Conservation (phyloP, 1,284 basidiomycete genomes). For the Flammula alnicola region DNA sequence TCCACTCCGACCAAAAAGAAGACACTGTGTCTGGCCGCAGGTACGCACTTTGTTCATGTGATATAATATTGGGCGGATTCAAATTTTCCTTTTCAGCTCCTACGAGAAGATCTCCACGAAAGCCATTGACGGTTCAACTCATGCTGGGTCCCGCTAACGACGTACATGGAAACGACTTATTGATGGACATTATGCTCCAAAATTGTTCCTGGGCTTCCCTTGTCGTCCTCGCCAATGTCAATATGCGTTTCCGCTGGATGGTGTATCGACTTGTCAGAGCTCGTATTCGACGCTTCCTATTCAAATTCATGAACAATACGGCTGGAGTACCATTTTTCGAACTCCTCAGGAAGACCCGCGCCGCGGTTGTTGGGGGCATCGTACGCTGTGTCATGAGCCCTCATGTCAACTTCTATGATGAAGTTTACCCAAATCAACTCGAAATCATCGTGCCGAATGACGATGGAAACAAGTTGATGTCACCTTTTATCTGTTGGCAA, state of each 20-base stretch:
- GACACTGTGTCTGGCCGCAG: no score
- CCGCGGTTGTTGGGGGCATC: neutral
- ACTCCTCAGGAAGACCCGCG: neutral
- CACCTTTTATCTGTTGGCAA: neutral
- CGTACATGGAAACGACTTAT: no score
- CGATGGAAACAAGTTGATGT: neutral
- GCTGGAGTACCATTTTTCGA: neutral
- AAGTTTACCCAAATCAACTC: neutral
- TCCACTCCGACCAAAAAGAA: no score
- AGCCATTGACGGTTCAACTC: no score
- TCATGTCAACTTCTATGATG: neutral
- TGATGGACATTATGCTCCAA: no score
- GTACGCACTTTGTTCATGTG: no score
- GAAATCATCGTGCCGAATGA: neutral
- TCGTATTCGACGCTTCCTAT: neutral
- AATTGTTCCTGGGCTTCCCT: neutral
- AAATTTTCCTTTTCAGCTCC: no score
- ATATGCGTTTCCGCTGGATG: neutral
- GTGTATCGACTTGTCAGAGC: neutral
- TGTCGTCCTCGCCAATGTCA: neutral
- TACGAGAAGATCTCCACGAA: no score
- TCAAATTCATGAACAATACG: neutral
- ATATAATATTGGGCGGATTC: no score
- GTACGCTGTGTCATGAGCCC: neutral
- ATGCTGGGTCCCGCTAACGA: no score